Evolutionary conservation across 192 early-diverging fungal species (phyloP).

Genomic region (Backusella tuberculispora): DNA sequence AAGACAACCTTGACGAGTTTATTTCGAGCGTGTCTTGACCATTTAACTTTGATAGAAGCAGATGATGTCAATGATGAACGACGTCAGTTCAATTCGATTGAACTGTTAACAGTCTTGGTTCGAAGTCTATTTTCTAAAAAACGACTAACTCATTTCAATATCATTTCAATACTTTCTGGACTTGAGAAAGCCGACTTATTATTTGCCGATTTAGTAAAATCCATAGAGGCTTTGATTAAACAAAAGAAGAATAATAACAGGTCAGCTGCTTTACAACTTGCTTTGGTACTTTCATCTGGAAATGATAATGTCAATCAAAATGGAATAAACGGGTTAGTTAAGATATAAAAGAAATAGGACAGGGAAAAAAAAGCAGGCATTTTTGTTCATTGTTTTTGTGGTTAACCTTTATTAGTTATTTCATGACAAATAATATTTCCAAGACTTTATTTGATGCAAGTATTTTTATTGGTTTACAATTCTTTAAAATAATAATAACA

Average conservation of each 20-base stretch:
- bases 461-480: background rate
- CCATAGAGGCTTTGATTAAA: constrained; percentile 16
- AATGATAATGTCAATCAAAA: constrained; percentile 64
- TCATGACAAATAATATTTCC: constrained; percentile 56
- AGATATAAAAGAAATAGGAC: background rate
- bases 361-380: background rate
- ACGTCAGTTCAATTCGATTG: constrained; percentile 42
- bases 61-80: constrained; percentile 10
- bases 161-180: constrained; percentile 52
- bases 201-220: constrained; percentile 21
- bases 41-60: constrained; percentile 30
- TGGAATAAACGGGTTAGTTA: constrained; percentile 51
- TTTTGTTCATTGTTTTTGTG: background rate
- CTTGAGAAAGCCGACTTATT: constrained; percentile 40
- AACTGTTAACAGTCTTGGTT: constrained; percentile 37
- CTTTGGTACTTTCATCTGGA: constrained; percentile 48
- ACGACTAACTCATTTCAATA: constrained; percentile 56
- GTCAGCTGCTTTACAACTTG: constrained; percentile 23
- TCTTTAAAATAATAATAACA: background rate
- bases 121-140: constrained; percentile 56
- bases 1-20: constrained; percentile 46
- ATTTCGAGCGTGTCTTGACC: constrained; percentile 48
- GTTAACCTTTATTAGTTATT: constrained; percentile 36
- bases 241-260: background rate
- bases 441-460: constrained; percentile 48